These are phyloP conservation scores for Suillus ampliporus DNA, from an alignment of 768 basidiomycete genomes.

Conservation along the genomic window DNA sequence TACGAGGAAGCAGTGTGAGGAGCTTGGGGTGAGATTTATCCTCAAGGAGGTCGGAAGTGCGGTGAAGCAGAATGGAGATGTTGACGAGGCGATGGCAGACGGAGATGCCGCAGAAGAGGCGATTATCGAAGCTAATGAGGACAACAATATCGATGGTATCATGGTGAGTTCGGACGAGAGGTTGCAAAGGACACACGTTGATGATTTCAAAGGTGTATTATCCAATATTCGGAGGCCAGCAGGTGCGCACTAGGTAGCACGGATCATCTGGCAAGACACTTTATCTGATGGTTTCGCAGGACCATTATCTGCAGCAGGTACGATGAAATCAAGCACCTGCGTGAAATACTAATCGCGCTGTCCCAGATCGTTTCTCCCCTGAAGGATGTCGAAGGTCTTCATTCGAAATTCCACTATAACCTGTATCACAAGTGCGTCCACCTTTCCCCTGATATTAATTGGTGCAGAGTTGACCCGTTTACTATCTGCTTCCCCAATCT, in stretches of 20 bases:
- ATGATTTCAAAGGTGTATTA: constrained; percentile 76
- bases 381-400: constrained; percentile 97
- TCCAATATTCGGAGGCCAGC: constrained; percentile 90
- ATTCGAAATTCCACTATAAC: constrained; percentile 96
- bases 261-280: constrained; percentile 5
- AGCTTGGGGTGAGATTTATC: constrained; percentile 86
- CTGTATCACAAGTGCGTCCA: constrained; percentile 86
- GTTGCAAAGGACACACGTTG: constrained; percentile 7
- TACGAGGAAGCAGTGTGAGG: constrained; percentile 89
- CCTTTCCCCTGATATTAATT: background rate
- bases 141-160: constrained; percentile 84
- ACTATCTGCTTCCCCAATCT: too few species aligned
- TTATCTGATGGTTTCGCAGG: constrained; percentile 50
- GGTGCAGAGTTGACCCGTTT: too few species aligned
- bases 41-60: constrained; percentile 65
- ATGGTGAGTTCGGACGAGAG: constrained; percentile 78
- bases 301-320: constrained; percentile 96
- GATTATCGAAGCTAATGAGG: constrained; percentile 94
- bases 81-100: constrained; percentile 56
- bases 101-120: constrained; percentile 96
- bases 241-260: constrained; percentile 54
- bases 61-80: constrained; percentile 2
- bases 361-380: constrained; percentile 86
- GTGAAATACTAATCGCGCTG: constrained; percentile 8
- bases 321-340: constrained; percentile 14